Evolutionary conservation across 2,329 filamentous ascomycete species (phyloP).

Genomic region (Monosporascus cannonballus): DNA sequence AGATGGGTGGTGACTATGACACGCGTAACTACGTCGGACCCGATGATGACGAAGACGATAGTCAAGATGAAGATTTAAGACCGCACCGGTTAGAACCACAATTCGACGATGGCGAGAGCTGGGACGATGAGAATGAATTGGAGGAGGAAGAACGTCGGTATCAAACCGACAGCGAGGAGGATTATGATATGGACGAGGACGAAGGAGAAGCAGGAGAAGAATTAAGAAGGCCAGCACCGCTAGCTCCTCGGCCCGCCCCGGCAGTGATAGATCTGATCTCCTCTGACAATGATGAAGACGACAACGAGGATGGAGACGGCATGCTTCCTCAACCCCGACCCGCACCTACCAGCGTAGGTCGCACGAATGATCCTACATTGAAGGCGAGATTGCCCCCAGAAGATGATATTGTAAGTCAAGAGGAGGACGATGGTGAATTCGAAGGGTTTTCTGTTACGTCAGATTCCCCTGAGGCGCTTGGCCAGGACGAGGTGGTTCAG

Average conservation of each 20-base stretch:
- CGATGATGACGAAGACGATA: conserved; percentile 27
- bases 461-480: neutral
- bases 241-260: conserved; percentile 4
- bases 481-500: neutral
- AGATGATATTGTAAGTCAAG: neutral
- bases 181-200: conserved; percentile 15
- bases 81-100: conserved; percentile 20
- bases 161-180: conserved; percentile 3
- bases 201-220: conserved; percentile 8
- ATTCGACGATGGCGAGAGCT: conserved; percentile 21
- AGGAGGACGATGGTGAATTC: neutral
- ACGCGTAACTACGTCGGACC: conserved; percentile 22
- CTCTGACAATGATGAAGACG: conserved; percentile 8
- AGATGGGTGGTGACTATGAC: conserved; percentile 27
- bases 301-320: conserved; percentile 2
- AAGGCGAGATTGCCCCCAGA: neutral
- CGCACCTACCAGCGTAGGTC: neutral
- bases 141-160: conserved; percentile 7
- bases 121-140: conserved; percentile 15
- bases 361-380: neutral
- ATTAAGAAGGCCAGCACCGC: conserved; percentile 3
- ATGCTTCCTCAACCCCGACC: neutral
- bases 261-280: conserved; percentile 17
- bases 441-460: neutral
- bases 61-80: conserved; percentile 22